Conservation (phyloP, 306 rosid genomes). For the Vigna nakashimae region DNA sequence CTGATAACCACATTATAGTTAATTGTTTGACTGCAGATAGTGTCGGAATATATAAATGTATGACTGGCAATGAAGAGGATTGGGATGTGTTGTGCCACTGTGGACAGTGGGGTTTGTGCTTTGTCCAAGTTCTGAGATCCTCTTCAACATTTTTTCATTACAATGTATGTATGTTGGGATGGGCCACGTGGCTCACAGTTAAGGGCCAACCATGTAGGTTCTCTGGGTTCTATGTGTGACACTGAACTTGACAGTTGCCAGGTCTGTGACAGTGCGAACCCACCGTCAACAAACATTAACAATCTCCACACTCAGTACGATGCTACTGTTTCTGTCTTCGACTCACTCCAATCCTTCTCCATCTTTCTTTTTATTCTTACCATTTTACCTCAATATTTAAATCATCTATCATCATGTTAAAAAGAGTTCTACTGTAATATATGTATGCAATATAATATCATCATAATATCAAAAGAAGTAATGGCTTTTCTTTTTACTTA, state of each 20-base stretch:
- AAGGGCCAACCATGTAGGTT: conserved; percentile 40
- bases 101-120: conserved; percentile 43
- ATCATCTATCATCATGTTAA: too few relatives aligned
- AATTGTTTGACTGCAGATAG: conserved; percentile 60
- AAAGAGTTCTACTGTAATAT: too few relatives aligned
- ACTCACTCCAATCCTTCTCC: too few relatives aligned
- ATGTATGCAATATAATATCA: too few relatives aligned
- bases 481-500: too few relatives aligned
- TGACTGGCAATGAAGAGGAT: conserved; percentile 17
- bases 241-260: conserved; percentile 52
- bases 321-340: neutral
- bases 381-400: too few relatives aligned
- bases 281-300: neutral
- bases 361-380: too few relatives aligned
- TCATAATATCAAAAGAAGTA: too few relatives aligned
- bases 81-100: conserved; percentile 34
- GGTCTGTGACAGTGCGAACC: conserved; percentile 57
- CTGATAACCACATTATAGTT: neutral
- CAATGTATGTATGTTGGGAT: conserved; percentile 40
- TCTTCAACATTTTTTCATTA: neutral
- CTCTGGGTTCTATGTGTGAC: conserved; percentile 43
- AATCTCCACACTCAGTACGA: neutral
- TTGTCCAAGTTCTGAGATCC: conserved; percentile 48
- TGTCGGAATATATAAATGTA: conserved; percentile 4
- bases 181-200: conserved; percentile 53